phyloP scores from a whole-genome alignment of 2,329 filamentous ascomycete genomes.

The Plenodomus tracheiphilus region DNA sequence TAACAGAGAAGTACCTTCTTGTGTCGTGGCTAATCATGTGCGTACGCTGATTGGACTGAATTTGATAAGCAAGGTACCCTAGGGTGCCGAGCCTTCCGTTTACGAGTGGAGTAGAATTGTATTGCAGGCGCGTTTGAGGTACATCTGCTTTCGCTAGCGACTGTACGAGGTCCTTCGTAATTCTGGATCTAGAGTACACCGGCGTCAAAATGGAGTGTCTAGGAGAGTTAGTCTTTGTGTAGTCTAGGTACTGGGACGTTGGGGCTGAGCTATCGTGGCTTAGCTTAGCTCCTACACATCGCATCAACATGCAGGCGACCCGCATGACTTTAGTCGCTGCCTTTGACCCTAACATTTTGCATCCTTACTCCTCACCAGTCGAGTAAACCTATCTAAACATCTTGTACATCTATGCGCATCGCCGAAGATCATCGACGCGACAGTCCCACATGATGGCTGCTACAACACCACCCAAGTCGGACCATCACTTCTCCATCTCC shows the following conservation, averaged over 20 bases:
- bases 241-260: neutral
- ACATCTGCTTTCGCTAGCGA: too few relatives aligned
- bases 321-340: neutral
- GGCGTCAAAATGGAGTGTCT: neutral
- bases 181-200: neutral
- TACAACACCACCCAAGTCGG: slow-evolving; percentile 12
- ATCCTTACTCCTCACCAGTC: neutral
- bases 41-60: too few relatives aligned
- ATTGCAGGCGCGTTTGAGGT: too few relatives aligned
- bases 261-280: slow-evolving; percentile 31
- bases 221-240: neutral
- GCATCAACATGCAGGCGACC: neutral
- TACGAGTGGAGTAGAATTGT: too few relatives aligned
- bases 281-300: slow-evolving; percentile 4
- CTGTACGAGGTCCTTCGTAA: too few relatives aligned
- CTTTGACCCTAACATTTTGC: neutral
- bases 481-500: slow-evolving; percentile 29
- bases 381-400: neutral
- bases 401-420: neutral
- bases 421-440: neutral
- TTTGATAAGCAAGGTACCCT: too few relatives aligned
- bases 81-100: too few relatives aligned
- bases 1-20: too few relatives aligned
- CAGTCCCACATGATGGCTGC: slow-evolving; percentile 21
- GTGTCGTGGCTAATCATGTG: too few relatives aligned